Evolutionary conservation across 2,329 filamentous ascomycete species (phyloP).

Genomic region (Aspergillus sp.): DNA sequence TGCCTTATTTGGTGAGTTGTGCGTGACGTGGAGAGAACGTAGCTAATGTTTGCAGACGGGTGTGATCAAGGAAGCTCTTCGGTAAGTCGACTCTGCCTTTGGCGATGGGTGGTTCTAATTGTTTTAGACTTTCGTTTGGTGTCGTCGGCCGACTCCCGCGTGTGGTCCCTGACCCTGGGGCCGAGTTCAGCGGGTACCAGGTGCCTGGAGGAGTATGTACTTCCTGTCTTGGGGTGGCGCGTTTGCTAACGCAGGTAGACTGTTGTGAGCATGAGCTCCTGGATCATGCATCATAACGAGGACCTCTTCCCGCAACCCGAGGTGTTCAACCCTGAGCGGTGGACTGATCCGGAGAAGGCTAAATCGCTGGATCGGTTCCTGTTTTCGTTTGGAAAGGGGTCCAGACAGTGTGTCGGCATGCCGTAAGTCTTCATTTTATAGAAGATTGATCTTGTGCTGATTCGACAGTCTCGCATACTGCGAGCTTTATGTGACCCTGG

Average conservation of each 20-base stretch:
- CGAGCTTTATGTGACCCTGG: constrained; percentile 35
- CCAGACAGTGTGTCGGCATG: constrained; percentile 36
- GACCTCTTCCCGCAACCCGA: constrained; percentile 32
- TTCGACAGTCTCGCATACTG: constrained; percentile 30
- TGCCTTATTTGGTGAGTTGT: constrained; percentile 32
- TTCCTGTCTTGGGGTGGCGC: too few relatives aligned
- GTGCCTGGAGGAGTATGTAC: constrained; percentile 29
- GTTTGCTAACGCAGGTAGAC: constrained; percentile 10
- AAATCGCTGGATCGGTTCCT: constrained; percentile 30
- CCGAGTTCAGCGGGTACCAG: constrained; percentile 30
- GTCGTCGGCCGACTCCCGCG: constrained; percentile 33
- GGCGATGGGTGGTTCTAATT: not conserved
- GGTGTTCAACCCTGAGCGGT: constrained; percentile 37
- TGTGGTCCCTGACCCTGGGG: constrained; percentile 30
- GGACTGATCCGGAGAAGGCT: constrained; percentile 22
- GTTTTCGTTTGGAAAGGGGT: constrained; percentile 38
- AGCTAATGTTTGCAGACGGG: constrained; percentile 21
- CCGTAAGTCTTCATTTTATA: constrained; percentile 15
- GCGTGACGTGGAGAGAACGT: not conserved
- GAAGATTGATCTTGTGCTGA: not conserved
- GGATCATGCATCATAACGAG: constrained; percentile 32
- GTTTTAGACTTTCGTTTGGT: constrained; percentile 28
- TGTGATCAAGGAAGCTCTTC: constrained; percentile 37
- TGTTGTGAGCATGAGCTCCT: constrained; percentile 34
- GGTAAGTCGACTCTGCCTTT: constrained; percentile 16